Evolutionary conservation across 768 basidiomycete genomes (phyloP), one percentile per base, ranked within the genome.

Genomic region (Candolleomyces eurysporus): DNA sequence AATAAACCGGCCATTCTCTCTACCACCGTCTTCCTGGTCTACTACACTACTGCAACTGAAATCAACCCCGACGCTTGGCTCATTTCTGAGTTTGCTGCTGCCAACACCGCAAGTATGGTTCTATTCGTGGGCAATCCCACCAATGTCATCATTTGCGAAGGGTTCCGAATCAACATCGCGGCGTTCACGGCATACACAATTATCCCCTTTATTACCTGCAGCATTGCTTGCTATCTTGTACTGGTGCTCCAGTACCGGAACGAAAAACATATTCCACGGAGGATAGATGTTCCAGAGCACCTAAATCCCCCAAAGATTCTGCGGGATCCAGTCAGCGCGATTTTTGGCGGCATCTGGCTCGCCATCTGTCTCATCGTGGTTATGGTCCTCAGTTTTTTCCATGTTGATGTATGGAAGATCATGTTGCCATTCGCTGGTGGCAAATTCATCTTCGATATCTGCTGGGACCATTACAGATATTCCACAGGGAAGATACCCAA

Each of bases 1-100:
- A 97, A 97, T 68, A 94, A 98, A 73, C 95, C 96, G 0, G 85
- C 98, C 70, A 92, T 97, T 60, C 82, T 98, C 52, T 92, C 90
- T 14, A 94, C 94, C 2, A 96, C 95, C 0, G 87, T 88, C 0
- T 97, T 98, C 72, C 75, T 97, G 36, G 90, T 88, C 5, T 96
- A 97, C 67, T 92, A 94, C 67, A 95, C 94, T 0, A 72, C 84
- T 39, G 88, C 88, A 10, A 82, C 87, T 2, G 80, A 40, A 5
- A 73, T 86, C 19, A 60, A 85, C 32, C 84, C 87, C 0, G 75
- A 76, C 3, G 78, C 89, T 1, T 91, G 89, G 90, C 75, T 91
- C 48, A 89, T 90, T 62, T 80, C 88, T 11, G 88, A 91, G 62
- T 91, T 91, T 65, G 85, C 88, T 0, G 88, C 87, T 0, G 91